phyloP scores from a whole-genome alignment of 2,329 filamentous ascomycete species.

The Chaetothyriales sp. region DNA sequence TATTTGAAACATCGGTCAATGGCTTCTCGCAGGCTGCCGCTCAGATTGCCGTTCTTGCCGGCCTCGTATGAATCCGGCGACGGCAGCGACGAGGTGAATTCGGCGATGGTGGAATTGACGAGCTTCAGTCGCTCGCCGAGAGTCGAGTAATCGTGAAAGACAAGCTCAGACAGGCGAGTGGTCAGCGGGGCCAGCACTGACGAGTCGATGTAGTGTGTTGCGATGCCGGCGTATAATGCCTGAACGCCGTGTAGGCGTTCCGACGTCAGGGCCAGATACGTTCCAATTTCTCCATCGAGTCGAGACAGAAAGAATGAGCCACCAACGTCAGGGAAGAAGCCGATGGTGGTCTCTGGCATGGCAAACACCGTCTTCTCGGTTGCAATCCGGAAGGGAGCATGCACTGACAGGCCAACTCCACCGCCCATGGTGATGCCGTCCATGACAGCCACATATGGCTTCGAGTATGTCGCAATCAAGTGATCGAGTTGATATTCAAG shows the following conservation, averaged over 20 bases:
- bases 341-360: slow-evolving; percentile 97
- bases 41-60: slow-evolving; percentile 32
- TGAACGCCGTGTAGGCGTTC: slow-evolving; percentile 70
- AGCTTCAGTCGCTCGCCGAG: slow-evolving; percentile 51
- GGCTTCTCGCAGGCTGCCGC: slow-evolving; percentile 57
- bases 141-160: slow-evolving; percentile 64
- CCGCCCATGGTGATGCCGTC: slow-evolving; percentile 98
- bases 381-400: slow-evolving; percentile 90
- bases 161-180: slow-evolving; percentile 71
- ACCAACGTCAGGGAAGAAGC: slow-evolving; percentile 96
- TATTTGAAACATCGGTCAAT: slow-evolving; percentile 74
- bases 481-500: slow-evolving; percentile 96
- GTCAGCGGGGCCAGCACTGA: slow-evolving; percentile 71
- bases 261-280: slow-evolving; percentile 85
- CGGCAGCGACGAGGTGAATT: slow-evolving; percentile 78
- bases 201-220: slow-evolving; percentile 93
- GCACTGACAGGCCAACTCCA: slow-evolving; percentile 83
- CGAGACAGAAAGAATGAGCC: slow-evolving; percentile 90
- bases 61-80: slow-evolving; percentile 41
- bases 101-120: slow-evolving; percentile 80
- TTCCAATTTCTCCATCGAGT: slow-evolving; percentile 74
- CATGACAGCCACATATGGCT: slow-evolving; percentile 91
- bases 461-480: slow-evolving; percentile 80
- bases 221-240: slow-evolving; percentile 78
- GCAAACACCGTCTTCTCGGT: slow-evolving; percentile 92